Percentiles rank a stretch among this genome's conserved stretches.
These are phyloP conservation scores for Saccharomycopsis sp. DNA, from an alignment of 805 yeast species.

Conservation along the genomic window DNA sequence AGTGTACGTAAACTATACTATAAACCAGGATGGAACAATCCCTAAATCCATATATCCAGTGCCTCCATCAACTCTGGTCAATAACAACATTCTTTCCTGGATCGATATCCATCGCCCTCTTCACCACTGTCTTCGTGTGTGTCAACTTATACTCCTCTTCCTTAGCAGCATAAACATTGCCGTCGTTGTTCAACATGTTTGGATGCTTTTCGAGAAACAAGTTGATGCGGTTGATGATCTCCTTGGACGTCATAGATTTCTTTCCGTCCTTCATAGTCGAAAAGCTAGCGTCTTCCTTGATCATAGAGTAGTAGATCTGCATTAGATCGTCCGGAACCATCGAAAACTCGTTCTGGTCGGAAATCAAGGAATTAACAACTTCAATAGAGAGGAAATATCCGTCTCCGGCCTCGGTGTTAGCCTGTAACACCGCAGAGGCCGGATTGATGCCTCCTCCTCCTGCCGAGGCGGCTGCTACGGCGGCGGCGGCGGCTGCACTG, in stretches of 20 bases:
- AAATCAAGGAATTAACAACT: slow-evolving; percentile 77
- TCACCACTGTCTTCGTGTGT: neutral
- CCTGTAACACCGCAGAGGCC: slow-evolving; percentile 10
- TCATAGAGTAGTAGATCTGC: slow-evolving; percentile 31
- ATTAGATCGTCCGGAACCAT: slow-evolving; percentile 65
- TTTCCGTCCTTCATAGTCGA: slow-evolving; percentile 10
- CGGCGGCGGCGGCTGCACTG: slow-evolving; percentile 27
- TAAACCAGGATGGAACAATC: too few species aligned
- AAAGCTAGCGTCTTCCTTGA: slow-evolving; percentile 22
- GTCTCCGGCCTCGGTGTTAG: slow-evolving; percentile 41
- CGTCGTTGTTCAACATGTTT: slow-evolving; percentile 6
- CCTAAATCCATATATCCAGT: too few species aligned
- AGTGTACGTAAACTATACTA: too few species aligned
- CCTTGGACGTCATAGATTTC: slow-evolving; percentile 31
- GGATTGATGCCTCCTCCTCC: slow-evolving; percentile 30
- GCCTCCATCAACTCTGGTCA: neutral
- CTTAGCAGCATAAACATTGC: neutral
- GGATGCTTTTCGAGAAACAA: slow-evolving; percentile 26
- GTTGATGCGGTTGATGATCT: slow-evolving; percentile 32
- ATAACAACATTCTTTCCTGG: neutral
- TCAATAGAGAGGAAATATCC: slow-evolving; percentile 85
- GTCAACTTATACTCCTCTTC: neutral
- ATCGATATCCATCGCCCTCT: neutral
- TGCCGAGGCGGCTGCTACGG: slow-evolving; percentile 31
- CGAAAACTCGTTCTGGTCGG: slow-evolving; percentile 70